A percentile compares a stretch with the other conserved stretches of the same genome.
Conservation (phyloP, 1,139 yeast genomes). For the Debaryomycetaceae sp. region DNA sequence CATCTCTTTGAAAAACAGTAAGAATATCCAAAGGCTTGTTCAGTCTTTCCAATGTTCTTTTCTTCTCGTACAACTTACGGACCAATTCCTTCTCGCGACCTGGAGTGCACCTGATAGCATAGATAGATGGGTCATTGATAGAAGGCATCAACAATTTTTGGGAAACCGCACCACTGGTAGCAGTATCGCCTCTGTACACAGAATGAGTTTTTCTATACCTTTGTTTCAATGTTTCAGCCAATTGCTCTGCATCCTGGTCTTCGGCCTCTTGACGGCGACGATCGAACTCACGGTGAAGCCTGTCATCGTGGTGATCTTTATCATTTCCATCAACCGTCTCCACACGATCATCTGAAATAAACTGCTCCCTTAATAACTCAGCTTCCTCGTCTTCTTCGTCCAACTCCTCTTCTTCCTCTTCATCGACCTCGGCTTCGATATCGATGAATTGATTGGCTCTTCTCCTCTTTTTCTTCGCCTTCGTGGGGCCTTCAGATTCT, state of each 20-base stretch:
- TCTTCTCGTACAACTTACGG: conserved; percentile 76
- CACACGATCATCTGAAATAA: conserved; percentile 69
- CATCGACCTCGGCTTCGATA: conserved; percentile 99
- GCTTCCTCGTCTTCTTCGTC: conserved; percentile 89
- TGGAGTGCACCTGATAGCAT: conserved; percentile 92
- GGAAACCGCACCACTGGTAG: conserved; percentile 75
- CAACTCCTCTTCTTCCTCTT: conserved; percentile 92
- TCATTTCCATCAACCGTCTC: conserved; percentile 44
- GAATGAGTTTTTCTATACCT: conserved; percentile 86
- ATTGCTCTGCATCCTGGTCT: conserved; percentile 91
- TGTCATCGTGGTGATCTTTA: conserved; percentile 51
- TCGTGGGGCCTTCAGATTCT: conserved; percentile 40
- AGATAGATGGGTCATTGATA: conserved; percentile 92
- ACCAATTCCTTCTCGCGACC: conserved; percentile 93
- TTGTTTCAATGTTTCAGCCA: conserved; percentile 90
- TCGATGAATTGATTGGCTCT: conserved; percentile 89
- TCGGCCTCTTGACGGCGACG: conserved; percentile 85
- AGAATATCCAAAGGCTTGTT: conserved; percentile 65
- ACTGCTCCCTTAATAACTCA: conserved; percentile 79
- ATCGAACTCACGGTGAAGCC: conserved; percentile 89
- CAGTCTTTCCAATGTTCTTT: conserved; percentile 62
- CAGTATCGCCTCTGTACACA: conserved; percentile 81
- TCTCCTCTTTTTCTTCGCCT: conserved; percentile 60
- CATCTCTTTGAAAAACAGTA: conserved; percentile 94
- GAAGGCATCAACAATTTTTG: conserved; percentile 93